Base-by-base conservation (phyloP, 495 filamentous ascomycete genomes). In the Hypoxylon lienhwacheense region DNA sequence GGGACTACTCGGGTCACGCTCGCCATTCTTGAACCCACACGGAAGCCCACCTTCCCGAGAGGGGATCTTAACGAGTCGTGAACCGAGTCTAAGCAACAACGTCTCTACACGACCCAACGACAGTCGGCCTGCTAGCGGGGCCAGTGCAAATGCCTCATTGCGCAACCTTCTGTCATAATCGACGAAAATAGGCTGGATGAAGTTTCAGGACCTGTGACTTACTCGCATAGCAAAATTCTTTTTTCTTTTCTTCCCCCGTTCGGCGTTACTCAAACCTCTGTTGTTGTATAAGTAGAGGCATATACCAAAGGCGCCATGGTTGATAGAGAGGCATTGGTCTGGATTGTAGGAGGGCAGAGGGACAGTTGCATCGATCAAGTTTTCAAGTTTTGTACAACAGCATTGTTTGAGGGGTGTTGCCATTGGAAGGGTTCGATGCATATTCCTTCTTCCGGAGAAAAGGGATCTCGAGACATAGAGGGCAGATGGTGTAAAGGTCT, bases 111-210 rank as follows among this genome's bases (percentile, higher is more conserved):
- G 66, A 42, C 51, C 64, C 31, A 66, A 63, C 44, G 76, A 80
- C 34, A 62, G 67, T 5, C 69, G 78, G 22, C 68, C 77, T 35
- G 70, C 75, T 8, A 80, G 76, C 24, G 82, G 81, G 2, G 87
- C 88, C 4, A 91, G 88, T 50, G 85, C 86, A 25, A 90, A 84
- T 55, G 86, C 87, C 10, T 90, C 86, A 19, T 64, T 91, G 50
- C 81, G 85, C 56, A 90, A 91, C 62, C 67, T 91, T 44, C 76
- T 91, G 25, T 87, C 83, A 22, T 89, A 66, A 55, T 16, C 14
- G 19, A 12, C 11, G 14, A 15, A 21, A 22, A 32, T 46, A 14
- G 12, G 3, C 21, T 7, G 22, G n/a, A 14, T 7, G 35, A 28
- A 17, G 21, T 39, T 44, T n/a, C 11, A 17, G 34, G 31, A 17